Conservation (phyloP, 805 yeast species). For the Ogataea ramenticola region DNA sequence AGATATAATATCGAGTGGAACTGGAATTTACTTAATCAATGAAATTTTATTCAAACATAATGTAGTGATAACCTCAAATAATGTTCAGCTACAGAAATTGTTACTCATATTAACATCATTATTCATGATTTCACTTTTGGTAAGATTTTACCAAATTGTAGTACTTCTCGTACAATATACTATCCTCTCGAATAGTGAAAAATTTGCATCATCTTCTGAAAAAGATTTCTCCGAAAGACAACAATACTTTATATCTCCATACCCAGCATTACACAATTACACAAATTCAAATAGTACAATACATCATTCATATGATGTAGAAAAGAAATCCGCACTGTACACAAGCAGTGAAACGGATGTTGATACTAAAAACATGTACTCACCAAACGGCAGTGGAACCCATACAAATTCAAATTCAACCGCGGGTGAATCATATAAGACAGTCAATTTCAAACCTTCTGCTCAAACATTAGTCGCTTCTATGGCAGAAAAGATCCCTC, state of each 20-base stretch:
- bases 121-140: neutral
- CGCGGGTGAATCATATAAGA: neutral
- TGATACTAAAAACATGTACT: neutral
- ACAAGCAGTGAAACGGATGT: neutral
- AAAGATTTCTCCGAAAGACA: neutral
- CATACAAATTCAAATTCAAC: neutral
- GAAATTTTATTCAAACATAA: neutral
- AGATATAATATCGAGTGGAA: neutral
- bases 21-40: neutral
- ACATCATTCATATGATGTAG: neutral
- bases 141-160: neutral
- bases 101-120: neutral
- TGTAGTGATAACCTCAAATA: neutral
- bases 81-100: neutral
- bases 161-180: neutral
- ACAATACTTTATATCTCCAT: neutral
- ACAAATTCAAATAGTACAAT: neutral
- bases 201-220: too few relatives aligned
- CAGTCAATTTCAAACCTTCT: constrained; percentile 1
- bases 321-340: neutral
- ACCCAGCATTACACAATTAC: neutral
- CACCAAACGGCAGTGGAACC: neutral
- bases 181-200: neutral
- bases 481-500: neutral
- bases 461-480: constrained; percentile 1